Conservation (phyloP, 768 basidiomycete genomes). For the Steccherinum ochraceum region DNA sequence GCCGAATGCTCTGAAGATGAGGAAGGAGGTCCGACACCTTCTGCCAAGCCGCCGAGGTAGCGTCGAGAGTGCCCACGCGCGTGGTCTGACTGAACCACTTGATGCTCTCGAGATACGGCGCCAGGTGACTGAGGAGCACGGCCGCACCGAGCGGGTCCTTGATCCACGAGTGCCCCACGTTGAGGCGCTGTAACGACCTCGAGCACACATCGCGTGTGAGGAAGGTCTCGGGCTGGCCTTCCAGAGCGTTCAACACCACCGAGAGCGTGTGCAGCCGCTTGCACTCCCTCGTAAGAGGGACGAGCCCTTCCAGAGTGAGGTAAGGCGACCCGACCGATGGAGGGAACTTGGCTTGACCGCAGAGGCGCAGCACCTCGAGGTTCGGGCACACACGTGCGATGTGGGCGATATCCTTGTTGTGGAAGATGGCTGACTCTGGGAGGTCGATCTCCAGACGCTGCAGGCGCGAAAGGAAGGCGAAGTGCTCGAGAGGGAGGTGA, state of each 20-base stretch:
- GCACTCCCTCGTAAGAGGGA: conserved; percentile 52
- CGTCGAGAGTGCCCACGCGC: conserved; percentile 62
- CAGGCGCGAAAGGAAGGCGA: conserved; percentile 48
- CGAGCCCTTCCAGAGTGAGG: conserved; percentile 58
- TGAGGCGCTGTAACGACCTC: conserved; percentile 59
- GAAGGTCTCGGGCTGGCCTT: conserved; percentile 40
- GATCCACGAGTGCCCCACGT: conserved; percentile 72
- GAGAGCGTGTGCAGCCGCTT: conserved; percentile 57
- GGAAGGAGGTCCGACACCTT: conserved; percentile 62
- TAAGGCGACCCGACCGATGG: conserved; percentile 42
- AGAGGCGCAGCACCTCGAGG: conserved; percentile 62
- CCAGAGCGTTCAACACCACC: conserved; percentile 55
- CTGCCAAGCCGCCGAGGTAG: conserved; percentile 65
- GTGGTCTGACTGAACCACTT: conserved; percentile 79
- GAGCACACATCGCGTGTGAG: conserved; percentile 47
- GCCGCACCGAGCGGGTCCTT: conserved; percentile 62
- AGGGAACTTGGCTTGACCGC: conserved; percentile 64
- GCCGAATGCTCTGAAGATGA: conserved; percentile 62
- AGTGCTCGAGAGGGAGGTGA: conserved; percentile 54
- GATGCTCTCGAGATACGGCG: conserved; percentile 61
- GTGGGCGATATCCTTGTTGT: conserved; percentile 50
- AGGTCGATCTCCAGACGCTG: conserved; percentile 70
- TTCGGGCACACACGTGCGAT: conserved; percentile 59
- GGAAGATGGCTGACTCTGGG: conserved; percentile 67
- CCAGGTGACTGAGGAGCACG: conserved; percentile 71